phyloP scores from a whole-genome alignment of 2,329 filamentous ascomycete species.

The Alternaria panax region DNA sequence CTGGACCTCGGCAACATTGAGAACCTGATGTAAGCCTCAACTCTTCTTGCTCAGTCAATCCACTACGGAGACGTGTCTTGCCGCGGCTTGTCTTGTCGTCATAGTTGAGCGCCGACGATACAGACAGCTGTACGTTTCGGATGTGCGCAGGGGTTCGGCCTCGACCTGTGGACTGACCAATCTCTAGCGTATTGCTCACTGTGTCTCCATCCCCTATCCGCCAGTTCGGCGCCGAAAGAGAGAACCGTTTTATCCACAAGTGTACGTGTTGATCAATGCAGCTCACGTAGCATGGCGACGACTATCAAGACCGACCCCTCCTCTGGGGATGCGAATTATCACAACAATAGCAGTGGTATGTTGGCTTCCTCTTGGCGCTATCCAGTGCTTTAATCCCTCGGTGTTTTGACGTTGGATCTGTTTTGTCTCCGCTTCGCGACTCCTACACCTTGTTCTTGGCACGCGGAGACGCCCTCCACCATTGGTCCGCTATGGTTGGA shows the following conservation, averaged over 20 bases:
- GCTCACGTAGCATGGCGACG: slow-evolving; percentile 42
- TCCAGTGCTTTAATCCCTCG: slow-evolving; percentile 36
- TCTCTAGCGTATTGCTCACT: slow-evolving; percentile 19
- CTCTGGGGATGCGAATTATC: slow-evolving; percentile 37
- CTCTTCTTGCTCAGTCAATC: slow-evolving; percentile 6
- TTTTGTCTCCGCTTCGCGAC: slow-evolving; percentile 43
- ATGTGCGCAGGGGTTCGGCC: slow-evolving; percentile 30
- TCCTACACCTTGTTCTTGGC: slow-evolving; percentile 35
- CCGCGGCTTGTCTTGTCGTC: slow-evolving; percentile 4
- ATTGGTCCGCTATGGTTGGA: slow-evolving; percentile 29
- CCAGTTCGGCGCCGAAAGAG: slow-evolving; percentile 14
- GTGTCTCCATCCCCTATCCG: slow-evolving; percentile 15
- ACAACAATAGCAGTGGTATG: slow-evolving; percentile 46
- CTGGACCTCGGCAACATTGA: background rate
- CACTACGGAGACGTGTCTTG: background rate
- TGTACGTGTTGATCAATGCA: slow-evolving; percentile 37
- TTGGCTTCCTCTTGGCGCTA: slow-evolving; percentile 27
- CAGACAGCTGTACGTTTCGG: slow-evolving; percentile 34
- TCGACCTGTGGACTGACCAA: slow-evolving; percentile 36
- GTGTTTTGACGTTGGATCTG: slow-evolving; percentile 41
- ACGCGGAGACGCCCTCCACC: slow-evolving; percentile 9
- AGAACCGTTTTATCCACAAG: slow-evolving; percentile 20
- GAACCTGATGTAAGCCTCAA: background rate
- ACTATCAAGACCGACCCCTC: slow-evolving; percentile 45
- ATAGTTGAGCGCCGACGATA: slow-evolving; percentile 5